phyloP scores from a whole-genome alignment of 441 rosid genomes.

The Pelargonium australe region DNA sequence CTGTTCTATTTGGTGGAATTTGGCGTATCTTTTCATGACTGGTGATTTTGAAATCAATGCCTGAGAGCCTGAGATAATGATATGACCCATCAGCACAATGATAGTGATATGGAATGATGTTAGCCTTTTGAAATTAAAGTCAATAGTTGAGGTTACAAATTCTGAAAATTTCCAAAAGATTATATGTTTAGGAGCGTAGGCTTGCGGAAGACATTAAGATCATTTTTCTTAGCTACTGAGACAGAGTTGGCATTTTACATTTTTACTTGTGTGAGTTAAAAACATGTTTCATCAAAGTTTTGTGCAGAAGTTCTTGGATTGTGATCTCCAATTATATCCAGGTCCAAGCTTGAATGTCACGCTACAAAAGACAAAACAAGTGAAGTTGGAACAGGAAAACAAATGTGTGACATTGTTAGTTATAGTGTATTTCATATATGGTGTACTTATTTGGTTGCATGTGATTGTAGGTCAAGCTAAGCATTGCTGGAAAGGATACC shows the following conservation, averaged over 20 bases:
- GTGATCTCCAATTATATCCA: not conserved
- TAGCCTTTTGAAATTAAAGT: not conserved
- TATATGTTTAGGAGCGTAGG: not conserved
- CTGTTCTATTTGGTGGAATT: not conserved
- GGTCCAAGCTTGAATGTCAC: not conserved
- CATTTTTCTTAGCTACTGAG: not conserved
- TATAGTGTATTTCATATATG: not conserved
- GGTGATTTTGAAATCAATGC: not conserved
- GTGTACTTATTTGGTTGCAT: slow-evolving; percentile 5
- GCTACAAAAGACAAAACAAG: not conserved
- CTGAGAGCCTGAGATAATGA: too few species aligned
- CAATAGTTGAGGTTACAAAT: not conserved
- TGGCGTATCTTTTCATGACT: not conserved
- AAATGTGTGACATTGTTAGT: not conserved
- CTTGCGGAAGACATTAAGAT: not conserved
- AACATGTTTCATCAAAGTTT: not conserved
- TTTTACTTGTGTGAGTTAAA: too few species aligned
- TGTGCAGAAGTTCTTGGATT: not conserved
- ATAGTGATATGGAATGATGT: not conserved
- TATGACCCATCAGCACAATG: not conserved
- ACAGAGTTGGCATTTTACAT: not conserved
- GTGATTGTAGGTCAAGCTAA: slow-evolving; percentile 62
- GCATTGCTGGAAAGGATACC: slow-evolving; percentile 65
- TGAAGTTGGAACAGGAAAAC: not conserved
- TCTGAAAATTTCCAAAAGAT: not conserved